Conservation (phyloP, 257 asterid species). For the Solanum bulbocastanum region DNA sequence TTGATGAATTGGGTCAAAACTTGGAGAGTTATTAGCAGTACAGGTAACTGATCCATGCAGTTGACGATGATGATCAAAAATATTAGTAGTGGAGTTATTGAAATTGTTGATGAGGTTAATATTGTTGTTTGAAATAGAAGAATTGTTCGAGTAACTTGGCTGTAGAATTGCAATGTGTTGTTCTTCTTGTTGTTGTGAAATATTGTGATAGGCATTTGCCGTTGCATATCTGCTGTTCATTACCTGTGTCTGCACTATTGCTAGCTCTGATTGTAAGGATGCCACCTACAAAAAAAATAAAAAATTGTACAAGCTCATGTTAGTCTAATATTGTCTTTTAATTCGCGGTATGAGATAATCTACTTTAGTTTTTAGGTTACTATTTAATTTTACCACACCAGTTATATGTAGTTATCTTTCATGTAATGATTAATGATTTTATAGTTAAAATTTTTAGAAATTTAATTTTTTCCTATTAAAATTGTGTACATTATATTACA, state of each 20-base stretch:
- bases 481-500: not conserved
- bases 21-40: slow-evolving; percentile 15
- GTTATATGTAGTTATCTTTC: no score
- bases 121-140: slow-evolving; percentile 51
- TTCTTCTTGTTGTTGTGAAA: slow-evolving; percentile 12
- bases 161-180: slow-evolving; percentile 21
- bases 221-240: slow-evolving; percentile 51
- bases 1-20: slow-evolving; percentile 32
- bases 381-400: no score
- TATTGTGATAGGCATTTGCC: slow-evolving; percentile 45
- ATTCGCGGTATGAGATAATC: not conserved
- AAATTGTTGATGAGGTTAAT: slow-evolving; percentile 22
- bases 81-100: not conserved
- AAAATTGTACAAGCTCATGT: not conserved
- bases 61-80: slow-evolving; percentile 18
- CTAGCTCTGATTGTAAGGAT: slow-evolving; percentile 65
- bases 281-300: slow-evolving; percentile 36
- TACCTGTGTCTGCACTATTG: slow-evolving; percentile 60
- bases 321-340: not conserved
- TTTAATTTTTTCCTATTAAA: not conserved
- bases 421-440: no score
- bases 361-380: no score
- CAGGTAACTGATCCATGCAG: slow-evolving; percentile 8
- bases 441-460: not conserved
- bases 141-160: slow-evolving; percentile 55